A percentile compares a stretch with the other conserved stretches of the same genome.
phyloP scores from a whole-genome alignment of 1,284 basidiomycete genomes.

The Cronartium ribicola region DNA sequence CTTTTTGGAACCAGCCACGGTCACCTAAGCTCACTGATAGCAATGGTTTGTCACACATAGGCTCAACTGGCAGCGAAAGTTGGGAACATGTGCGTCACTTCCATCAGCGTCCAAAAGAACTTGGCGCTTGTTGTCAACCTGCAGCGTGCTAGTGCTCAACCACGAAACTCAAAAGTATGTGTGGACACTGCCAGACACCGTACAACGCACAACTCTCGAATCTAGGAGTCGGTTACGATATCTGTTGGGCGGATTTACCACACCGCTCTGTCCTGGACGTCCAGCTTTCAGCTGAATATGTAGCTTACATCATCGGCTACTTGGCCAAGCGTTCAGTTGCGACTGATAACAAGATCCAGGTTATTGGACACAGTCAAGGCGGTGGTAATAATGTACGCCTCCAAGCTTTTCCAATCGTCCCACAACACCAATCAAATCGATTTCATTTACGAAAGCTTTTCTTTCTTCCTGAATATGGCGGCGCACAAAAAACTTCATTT shows the following conservation, averaged over 20 bases:
- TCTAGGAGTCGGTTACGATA: constrained; percentile 48
- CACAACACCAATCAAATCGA: neutral
- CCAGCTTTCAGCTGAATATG: constrained; percentile 49
- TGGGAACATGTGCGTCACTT: constrained; percentile 16
- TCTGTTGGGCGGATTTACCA: constrained; percentile 51
- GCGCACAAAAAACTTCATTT: neutral
- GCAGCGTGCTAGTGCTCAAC: neutral
- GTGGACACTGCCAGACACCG: constrained; percentile 38
- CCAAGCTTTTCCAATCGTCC: constrained; percentile 49
- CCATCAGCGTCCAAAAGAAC: neutral
- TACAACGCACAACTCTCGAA: constrained; percentile 45
- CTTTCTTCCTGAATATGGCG: constrained; percentile 17
- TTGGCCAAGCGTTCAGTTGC: constrained; percentile 47
- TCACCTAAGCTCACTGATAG: neutral
- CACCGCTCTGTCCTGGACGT: constrained; percentile 47
- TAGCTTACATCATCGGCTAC: constrained; percentile 48
- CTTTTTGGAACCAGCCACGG: neutral
- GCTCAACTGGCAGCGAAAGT: constrained; percentile 17
- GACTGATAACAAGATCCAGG: constrained; percentile 46
- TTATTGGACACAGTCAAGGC: constrained; percentile 52
- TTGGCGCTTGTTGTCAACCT: neutral
- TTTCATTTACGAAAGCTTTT: neutral
- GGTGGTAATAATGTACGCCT: constrained; percentile 44
- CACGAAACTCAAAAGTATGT: neutral
- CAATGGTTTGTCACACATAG: neutral